Conservation (phyloP, 768 basidiomycete species). For the Amylocystis lapponica region DNA sequence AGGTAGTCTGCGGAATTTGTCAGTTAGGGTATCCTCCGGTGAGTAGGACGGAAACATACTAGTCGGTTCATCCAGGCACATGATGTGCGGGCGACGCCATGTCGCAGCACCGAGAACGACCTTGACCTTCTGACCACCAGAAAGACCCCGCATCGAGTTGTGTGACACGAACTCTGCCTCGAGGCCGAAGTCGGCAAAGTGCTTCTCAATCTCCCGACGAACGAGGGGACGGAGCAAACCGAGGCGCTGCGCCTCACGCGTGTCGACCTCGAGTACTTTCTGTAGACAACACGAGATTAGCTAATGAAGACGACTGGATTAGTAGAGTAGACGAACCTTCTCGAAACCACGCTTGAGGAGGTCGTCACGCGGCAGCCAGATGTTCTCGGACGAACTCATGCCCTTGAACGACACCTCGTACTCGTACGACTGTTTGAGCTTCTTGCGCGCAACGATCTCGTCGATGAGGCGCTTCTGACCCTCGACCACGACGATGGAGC, state of each 20-base stretch:
- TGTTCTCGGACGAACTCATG: conserved; percentile 94
- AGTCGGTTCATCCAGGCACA: conserved; percentile 96
- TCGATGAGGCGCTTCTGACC: conserved; percentile 95
- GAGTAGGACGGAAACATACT: conserved; percentile 69
- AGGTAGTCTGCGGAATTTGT: conserved; percentile 69
- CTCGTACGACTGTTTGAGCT: conserved; percentile 99
- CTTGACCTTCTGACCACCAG: conserved; percentile 99
- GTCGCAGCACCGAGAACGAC: conserved; percentile 97
- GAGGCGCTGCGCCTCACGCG: conserved; percentile 93
- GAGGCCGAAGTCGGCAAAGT: conserved; percentile 98
- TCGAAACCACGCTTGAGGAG: conserved; percentile 97
- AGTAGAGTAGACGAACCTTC: too few species aligned
- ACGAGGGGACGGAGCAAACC: conserved; percentile 95
- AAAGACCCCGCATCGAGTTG: conserved; percentile 98
- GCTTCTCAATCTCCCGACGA: conserved; percentile 98
- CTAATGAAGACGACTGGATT: conserved; percentile 17
- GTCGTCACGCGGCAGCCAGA: conserved; percentile 95
- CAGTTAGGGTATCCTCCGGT: conserved; percentile 32
- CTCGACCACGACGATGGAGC: conserved; percentile 77
- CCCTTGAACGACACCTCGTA: conserved; percentile 97
- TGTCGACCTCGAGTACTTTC: conserved; percentile 97
- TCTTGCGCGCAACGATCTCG: conserved; percentile 87
- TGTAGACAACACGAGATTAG: conserved; percentile 28
- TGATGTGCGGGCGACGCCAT: conserved; percentile 97
- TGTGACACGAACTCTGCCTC: conserved; percentile 99